Evolutionary conservation across 441 rosid genomes (phyloP), one percentile per base, ranked within the genome.

Genomic region (Arabidopsis hybrid): DNA sequence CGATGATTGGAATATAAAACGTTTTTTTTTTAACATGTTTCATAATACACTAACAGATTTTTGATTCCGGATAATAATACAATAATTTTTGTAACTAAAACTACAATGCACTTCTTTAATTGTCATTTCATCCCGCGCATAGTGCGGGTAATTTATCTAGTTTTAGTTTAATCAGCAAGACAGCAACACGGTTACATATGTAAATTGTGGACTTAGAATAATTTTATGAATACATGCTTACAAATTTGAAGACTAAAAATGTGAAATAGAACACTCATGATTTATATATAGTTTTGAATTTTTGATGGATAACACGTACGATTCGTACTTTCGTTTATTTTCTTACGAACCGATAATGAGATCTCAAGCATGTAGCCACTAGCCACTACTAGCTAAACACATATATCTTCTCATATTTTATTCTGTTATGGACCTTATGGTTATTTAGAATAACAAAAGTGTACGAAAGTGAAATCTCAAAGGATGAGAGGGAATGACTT

Each of bases 381-480:
- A 13, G 8, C 3, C 3, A n/a, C n/a, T n/a, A n/a, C n/a, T n/a
- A n/a, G 29, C 29, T 26, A 26, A 26, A 26, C 29, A 26, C 29
- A 21, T 21, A 21, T 21, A 21, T 21, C 29, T 26, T 26, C 29
- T 26, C 29, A 26, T 26, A 26, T 26, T 26, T 2, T 61, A 40
- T 32, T 31, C 16, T 62, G 56, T 34, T 8, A 50, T 17, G 31
- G 52, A 47, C 26, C 52, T 47, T 17, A 50, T 72, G 43, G 57
- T 64, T 64, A 32, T 11, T 11, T 10, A 35, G 72, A 68, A 68
- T 52, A 66, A 58, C 58, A 66, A 49, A 73, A 73, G 65, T 21
- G 29, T 31, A 39, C 5, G 72, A 74, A 49, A 74, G 61, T 66
- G 78, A 74, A 38, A 58, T 58, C 1, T 14, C 45, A 9, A 58